Base-by-base conservation (phyloP, 176 grass and related monocot genomes). In the Eremochloa ophiuroides region DNA sequence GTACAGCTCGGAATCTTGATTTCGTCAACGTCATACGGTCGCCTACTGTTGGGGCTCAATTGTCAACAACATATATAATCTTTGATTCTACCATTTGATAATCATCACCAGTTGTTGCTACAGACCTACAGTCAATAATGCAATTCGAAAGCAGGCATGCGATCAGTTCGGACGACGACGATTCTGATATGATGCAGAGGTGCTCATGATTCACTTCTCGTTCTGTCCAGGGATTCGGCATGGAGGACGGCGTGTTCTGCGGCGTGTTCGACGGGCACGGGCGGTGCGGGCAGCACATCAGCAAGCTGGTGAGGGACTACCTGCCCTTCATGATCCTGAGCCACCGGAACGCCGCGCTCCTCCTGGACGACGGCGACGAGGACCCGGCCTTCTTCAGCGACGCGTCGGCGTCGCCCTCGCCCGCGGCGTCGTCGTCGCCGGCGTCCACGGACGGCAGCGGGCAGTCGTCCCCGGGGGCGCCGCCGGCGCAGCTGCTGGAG, bases 251-350 rank as follows among this genome's bases (percentile, higher is more conserved):
- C 37, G 80, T 99, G 64, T 96, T 99, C 66, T 96, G 93, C 71
- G 93, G 91, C 16, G 97, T 89, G 34, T 99, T 99, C 80, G 97
- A 99, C 51, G 97, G 97, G n/a, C 97, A 99, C 83, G 97, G 97
- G 10, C 65, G 74, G 38, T 85, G 55, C 67, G 97, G 97, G 0
- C 97, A 99, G 42, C 6, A 65, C 16, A 28, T 92, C 14, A 99
- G 97, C 85, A 91, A 81, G 83, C 42, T 92, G 18, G 97, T 88
- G 5, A 71, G 93, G 71, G 97, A 96, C 84, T 78, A 87, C 80
- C 91, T 96, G 7, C 97, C 97, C 48, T 89, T 90, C 76, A 74
- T 91, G 80, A 69, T 96, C 38, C 97, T 99, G 6, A 88, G 89
- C 77, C 82, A 96, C 26, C 89, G 91, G 74, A 88, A 93, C 63